Evolutionary conservation across 371 early-diverging fungal genomes (phyloP), one percentile per base, ranked within the genome.

Genomic region (Mortierella sp.): DNA sequence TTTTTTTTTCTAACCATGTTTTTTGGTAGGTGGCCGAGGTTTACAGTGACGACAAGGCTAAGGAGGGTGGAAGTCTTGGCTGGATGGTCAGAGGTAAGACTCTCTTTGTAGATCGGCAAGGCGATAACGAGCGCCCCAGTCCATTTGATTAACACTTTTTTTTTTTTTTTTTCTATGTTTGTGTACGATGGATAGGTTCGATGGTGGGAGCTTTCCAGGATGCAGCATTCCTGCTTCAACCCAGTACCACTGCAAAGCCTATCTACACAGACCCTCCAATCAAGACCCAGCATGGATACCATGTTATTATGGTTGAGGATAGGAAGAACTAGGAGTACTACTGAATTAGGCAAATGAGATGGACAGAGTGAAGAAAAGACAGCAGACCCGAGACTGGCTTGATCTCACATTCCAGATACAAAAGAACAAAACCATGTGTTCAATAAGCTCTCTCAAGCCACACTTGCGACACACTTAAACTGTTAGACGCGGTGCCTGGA

Each of bases 181-280:
- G 21, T 7, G 25, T 19, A 25, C 21, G 53, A 9, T 26, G 11
- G 16, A 6, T 58, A 76, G 76, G 95, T 7, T 87, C 92, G 14
- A 96, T 96, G 97, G 95, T 95, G 7, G 96, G 95, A 1, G 81
- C 91, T 0, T 97, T 97, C 81, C 96, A 96, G 82, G 94, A 95
- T 62, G 96, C 94, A 37, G 97, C 97, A 2, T 96, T 97, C 81
- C 88, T 87, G 4, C 85, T 97, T 51, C 87, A 84, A 62, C 90
- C 91, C n/a, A 94, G 93, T 69, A 85, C 91, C 11, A 86, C 83
- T 71, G 84, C 86, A 62, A 88, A 87, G 55, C 96, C 96, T 5
- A 80, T 88, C 37, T 90, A 91, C 66, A 94, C 94, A 15, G 85
- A 93, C 43, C 93, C 93, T 7, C 94, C 94, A 1, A 84, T 91